Evolutionary conservation across 208 protist species (phyloP), one percentile per base, ranked within the genome.

Genomic region (Acanthamoeba sp.): DNA sequence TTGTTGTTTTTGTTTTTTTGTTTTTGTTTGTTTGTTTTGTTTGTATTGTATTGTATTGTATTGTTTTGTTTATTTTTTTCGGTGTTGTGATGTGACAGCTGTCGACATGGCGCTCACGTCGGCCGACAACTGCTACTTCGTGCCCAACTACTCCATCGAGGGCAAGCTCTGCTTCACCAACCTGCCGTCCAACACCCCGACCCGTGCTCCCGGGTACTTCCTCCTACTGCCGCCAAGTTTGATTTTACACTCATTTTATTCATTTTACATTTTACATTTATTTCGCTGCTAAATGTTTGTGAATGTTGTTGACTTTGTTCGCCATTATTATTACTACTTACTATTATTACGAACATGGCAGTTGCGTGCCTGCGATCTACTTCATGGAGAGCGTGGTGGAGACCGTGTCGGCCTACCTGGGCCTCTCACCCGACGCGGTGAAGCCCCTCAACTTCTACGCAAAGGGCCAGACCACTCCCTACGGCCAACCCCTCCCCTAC

Each of bases 151-250:
- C 22, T 34, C 40, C 5, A 95, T 96, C 1, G n/a, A 32, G 24
- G 97, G 97, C 20, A 34, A 66, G 16, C 29, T 98, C 4, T 98
- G 95, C 71, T 93, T 96, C 24, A 98, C 98, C 16, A 97, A 99
- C 94, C 45, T 95, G 45, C 94, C 97, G 27, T 95, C 97, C 57
- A 98, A 98, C 94, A 99, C 98, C 45, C 97, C 98, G 9, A 88
- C 97, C 87, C 95, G 97, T 45, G 97, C 96, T 24, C 98, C 98
- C 95, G 98, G 98, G 98, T 95, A n/a, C 97, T 97, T 27, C 96
- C 97, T 22, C 14, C 16, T 20, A 14, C 55, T n/a, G 16, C 7
- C 0, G 20, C 18, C 0, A n/a, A n/a, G 55, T 55, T 6, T n/a
- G n/a, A n/a, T n/a, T n/a, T n/a, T n/a, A n/a, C n/a, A n/a, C n/a